Conservation (phyloP, 345 rosid genomes). For the Dimocarpus longan region DNA sequence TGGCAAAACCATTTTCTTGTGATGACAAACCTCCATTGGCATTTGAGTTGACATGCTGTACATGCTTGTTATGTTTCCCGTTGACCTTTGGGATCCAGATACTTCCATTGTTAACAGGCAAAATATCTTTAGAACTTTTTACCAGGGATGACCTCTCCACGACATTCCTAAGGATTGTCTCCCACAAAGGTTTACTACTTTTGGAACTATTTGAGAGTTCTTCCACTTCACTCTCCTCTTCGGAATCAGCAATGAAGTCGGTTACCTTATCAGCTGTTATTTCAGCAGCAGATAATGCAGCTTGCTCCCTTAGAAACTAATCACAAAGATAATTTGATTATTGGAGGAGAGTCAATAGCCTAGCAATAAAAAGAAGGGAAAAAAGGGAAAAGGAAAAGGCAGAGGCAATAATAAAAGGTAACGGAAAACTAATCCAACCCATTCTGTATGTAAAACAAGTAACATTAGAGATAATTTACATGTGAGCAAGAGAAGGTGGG, state of each 20-base stretch:
- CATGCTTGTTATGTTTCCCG: slow-evolving; percentile 75
- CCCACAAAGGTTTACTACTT: slow-evolving; percentile 60
- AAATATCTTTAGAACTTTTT: slow-evolving; percentile 34
- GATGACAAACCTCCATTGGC: slow-evolving; percentile 44
- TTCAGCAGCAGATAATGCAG: slow-evolving; percentile 76
- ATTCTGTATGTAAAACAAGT: not conserved
- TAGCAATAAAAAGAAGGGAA: not conserved
- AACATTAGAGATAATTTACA: not conserved
- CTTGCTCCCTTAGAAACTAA: slow-evolving; percentile 95
- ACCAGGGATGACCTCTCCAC: slow-evolving; percentile 47
- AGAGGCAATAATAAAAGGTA: not conserved
- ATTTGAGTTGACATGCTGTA: slow-evolving; percentile 48
- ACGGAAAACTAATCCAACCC: not conserved
- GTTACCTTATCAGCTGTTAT: slow-evolving; percentile 72
- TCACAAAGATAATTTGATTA: slow-evolving; percentile 27
- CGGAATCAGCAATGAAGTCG: slow-evolving; percentile 76
- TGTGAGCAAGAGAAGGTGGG: not conserved
- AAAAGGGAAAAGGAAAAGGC: not conserved
- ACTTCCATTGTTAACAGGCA: slow-evolving; percentile 44
- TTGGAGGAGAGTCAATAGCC: slow-evolving; percentile 6
- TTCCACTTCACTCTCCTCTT: slow-evolving; percentile 62
- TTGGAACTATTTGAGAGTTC: slow-evolving; percentile 49
- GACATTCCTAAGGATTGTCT: slow-evolving; percentile 60
- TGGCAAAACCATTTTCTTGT: slow-evolving; percentile 69
- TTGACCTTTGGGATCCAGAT: slow-evolving; percentile 74